phyloP scores from a whole-genome alignment of 1,139 yeast species.

The Zygoascus meyerae region DNA sequence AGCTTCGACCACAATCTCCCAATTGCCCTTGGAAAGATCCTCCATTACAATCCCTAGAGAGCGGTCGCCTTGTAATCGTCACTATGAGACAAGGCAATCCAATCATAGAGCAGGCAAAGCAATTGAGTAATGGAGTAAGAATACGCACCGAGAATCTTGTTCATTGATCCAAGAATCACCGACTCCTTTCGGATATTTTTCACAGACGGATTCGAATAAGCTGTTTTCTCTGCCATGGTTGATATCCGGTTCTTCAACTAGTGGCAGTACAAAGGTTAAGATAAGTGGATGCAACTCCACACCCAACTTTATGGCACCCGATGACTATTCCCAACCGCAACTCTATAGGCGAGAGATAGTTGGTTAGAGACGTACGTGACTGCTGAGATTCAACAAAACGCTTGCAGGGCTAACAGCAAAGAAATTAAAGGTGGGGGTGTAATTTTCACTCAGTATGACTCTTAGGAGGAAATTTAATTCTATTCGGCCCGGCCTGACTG shows the following conservation, averaged over 20 bases:
- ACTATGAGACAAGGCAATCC: too few species aligned
- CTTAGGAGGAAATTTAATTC: neutral
- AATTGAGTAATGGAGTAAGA: neutral
- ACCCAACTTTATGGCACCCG: too few species aligned
- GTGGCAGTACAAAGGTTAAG: neutral
- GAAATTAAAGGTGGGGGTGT: neutral
- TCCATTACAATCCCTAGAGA: too few species aligned
- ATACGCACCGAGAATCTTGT: slow-evolving; percentile 33
- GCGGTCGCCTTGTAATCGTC: too few species aligned
- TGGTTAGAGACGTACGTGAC: too few species aligned
- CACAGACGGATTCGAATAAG: slow-evolving; percentile 14
- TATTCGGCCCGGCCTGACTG: neutral
- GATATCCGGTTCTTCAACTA: neutral
- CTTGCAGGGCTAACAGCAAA: too few species aligned
- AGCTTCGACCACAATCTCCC: slow-evolving; percentile 51
- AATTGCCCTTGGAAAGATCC: too few species aligned
- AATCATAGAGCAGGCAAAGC: too few species aligned
- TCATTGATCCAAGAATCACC: slow-evolving; percentile 37
- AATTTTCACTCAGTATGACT: neutral
- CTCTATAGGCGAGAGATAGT: neutral
- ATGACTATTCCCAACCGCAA: slow-evolving; percentile 2
- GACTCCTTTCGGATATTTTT: slow-evolving; percentile 37
- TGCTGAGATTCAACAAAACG: too few species aligned
- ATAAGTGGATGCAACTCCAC: slow-evolving; percentile 1
- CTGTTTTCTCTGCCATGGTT: slow-evolving; percentile 1